Conservation (phyloP, 2,329 filamentous ascomycete species). For the Mollisiaceae sp. region DNA sequence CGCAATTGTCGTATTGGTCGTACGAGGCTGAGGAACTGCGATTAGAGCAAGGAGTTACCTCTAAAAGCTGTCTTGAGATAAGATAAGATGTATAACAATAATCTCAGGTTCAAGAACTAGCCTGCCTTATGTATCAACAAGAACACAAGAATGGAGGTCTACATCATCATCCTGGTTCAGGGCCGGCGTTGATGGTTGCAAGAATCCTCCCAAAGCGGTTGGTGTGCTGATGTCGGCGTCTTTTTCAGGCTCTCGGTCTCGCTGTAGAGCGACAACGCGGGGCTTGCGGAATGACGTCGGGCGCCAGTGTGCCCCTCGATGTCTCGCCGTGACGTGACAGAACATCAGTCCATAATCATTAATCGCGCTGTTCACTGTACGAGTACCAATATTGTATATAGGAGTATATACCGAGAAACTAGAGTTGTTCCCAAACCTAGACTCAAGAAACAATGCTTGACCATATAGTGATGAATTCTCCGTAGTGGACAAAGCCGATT, state of each 20-base stretch:
- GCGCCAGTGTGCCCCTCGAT: neutral
- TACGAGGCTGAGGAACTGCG: neutral
- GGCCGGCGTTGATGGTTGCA: neutral
- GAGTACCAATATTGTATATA: too few species aligned
- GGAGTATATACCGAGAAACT: too few species aligned
- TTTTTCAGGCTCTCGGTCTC: neutral
- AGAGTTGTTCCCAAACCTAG: too few species aligned
- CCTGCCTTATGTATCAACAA: neutral
- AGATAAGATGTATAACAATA: neutral
- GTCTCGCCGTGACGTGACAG: neutral
- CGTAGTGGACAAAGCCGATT: neutral
- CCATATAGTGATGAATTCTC: neutral
- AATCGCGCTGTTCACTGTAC: too few species aligned
- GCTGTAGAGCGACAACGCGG: neutral
- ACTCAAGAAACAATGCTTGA: neutral
- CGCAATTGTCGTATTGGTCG: neutral
- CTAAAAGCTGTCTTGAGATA: neutral
- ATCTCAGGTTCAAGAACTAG: neutral
- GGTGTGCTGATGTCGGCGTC: neutral
- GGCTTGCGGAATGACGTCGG: neutral
- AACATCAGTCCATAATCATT: too few species aligned
- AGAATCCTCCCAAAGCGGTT: neutral
- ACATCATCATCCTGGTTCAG: conserved; percentile 9
- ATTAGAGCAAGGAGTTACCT: neutral
- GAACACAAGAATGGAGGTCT: neutral